Conservation (phyloP, 768 basidiomycete species). For the Mycena alexandri region DNA sequence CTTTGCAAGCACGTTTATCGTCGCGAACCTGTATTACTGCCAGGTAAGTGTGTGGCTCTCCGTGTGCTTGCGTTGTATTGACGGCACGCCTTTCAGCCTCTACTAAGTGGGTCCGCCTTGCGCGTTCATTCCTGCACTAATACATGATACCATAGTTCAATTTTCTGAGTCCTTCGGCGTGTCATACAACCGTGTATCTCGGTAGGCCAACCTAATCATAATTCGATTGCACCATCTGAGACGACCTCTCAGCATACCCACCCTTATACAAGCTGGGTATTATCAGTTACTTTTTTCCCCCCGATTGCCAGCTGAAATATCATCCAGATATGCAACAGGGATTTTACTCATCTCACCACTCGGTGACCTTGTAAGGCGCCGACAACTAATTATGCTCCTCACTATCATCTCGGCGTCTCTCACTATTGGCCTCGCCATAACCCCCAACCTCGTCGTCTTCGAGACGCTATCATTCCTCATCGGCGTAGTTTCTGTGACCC, state of each 20-base stretch:
- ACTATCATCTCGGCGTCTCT: conserved; percentile 67
- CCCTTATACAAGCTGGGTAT: conserved; percentile 77
- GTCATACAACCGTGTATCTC: conserved; percentile 42
- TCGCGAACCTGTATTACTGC: conserved; percentile 87
- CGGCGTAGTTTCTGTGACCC: conserved; percentile 77
- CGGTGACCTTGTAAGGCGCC: conserved; percentile 84
- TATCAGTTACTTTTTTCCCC: conserved; percentile 20
- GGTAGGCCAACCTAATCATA: conserved; percentile 22
- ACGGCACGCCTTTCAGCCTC: conserved; percentile 51
- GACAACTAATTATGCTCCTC: conserved; percentile 75
- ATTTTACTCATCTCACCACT: conserved; percentile 83
- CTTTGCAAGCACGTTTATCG: conserved; percentile 70
- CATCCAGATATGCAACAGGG: conserved; percentile 74
- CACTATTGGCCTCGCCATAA: conserved; percentile 79
- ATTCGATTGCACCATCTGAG: background rate
- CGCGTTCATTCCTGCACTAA: background rate
- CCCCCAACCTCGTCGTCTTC: conserved; percentile 69
- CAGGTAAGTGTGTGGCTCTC: no score
- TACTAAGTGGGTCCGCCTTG: conserved; percentile 66
- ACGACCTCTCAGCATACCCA: conserved; percentile 44
- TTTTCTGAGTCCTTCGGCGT: conserved; percentile 55
- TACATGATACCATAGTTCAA: conserved; percentile 50
- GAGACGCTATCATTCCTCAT: conserved; percentile 78
- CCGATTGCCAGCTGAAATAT: background rate
- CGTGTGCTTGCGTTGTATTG: no score